Evolutionary conservation across 1,284 basidiomycete genomes (phyloP).

Genomic region (Leccinum ponderosum): DNA sequence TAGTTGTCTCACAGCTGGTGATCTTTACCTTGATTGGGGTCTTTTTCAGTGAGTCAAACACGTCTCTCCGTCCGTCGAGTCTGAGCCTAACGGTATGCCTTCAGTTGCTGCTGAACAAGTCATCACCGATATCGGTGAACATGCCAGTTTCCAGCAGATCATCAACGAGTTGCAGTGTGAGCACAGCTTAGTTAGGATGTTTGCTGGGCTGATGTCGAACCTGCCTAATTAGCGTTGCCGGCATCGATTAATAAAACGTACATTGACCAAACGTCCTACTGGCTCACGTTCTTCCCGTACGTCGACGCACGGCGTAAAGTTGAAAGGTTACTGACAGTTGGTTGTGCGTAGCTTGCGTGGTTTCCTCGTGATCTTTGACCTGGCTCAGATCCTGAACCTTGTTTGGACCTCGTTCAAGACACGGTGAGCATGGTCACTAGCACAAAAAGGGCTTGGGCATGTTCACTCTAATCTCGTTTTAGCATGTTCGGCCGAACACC

Average conservation of each 20-base stretch:
- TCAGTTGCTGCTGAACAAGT: slow-evolving; percentile 58
- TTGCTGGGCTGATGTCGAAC: slow-evolving; percentile 3
- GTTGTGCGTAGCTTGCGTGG: slow-evolving; percentile 70
- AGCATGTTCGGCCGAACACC: slow-evolving; percentile 94
- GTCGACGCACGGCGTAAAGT: slow-evolving; percentile 27
- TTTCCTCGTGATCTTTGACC: slow-evolving; percentile 91
- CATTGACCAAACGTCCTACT: slow-evolving; percentile 84
- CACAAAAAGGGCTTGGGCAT: not conserved
- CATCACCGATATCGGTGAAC: slow-evolving; percentile 65
- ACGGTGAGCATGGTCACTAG: slow-evolving; percentile 38
- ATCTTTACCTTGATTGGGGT: slow-evolving; percentile 92
- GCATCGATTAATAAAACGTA: slow-evolving; percentile 75
- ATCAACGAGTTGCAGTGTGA: slow-evolving; percentile 65
- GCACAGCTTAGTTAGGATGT: slow-evolving; percentile 6
- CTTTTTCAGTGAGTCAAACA: slow-evolving; percentile 71
- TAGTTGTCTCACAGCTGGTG: slow-evolving; percentile 87
- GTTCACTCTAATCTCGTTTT: not conserved
- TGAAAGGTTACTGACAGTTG: slow-evolving; percentile 11
- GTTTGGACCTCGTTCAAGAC: slow-evolving; percentile 86
- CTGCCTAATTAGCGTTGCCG: slow-evolving; percentile 57
- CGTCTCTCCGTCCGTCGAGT: not conserved
- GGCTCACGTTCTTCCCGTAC: slow-evolving; percentile 93
- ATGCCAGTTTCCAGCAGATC: slow-evolving; percentile 67
- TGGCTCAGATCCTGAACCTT: slow-evolving; percentile 94
- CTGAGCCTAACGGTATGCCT: not conserved